phyloP scores from a whole-genome alignment of 1,284 basidiomycete species.

The Rhodotorula sp. region DNA sequence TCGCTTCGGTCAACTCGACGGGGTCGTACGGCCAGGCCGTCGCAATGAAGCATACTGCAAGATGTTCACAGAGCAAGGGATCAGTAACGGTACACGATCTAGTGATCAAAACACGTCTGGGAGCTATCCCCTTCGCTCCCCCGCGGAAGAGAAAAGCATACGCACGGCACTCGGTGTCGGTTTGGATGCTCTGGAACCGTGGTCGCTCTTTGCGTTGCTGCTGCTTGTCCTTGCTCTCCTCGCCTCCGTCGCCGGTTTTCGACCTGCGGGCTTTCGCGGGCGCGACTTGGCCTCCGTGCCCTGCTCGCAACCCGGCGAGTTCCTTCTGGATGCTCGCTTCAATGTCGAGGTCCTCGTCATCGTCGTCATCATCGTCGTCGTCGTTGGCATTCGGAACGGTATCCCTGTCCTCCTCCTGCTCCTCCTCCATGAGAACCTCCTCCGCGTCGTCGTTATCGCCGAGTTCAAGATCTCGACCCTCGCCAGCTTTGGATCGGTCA shows the following conservation, averaged over 20 bases:
- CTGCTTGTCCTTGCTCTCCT: background rate
- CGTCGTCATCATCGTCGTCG: constrained; percentile 6
- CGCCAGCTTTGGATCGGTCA: too few relatives aligned
- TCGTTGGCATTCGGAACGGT: background rate
- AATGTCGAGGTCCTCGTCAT: constrained; percentile 31
- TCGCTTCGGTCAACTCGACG: constrained; percentile 34
- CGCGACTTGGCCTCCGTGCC: constrained; percentile 4
- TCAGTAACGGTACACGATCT: too few relatives aligned
- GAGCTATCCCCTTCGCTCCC: too few relatives aligned
- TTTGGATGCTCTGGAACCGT: constrained; percentile 35
- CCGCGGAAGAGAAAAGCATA: background rate
- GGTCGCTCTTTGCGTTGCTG: constrained; percentile 24
- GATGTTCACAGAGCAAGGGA: too few relatives aligned
- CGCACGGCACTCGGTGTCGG: constrained; percentile 38
- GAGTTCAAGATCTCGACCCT: too few relatives aligned
- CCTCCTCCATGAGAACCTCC: background rate
- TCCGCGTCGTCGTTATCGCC: too few relatives aligned
- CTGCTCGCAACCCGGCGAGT: constrained; percentile 23
- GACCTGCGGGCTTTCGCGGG: background rate
- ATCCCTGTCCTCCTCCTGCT: background rate
- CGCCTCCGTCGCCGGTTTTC: background rate
- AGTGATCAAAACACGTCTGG: too few relatives aligned
- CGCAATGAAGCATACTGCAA: constrained; percentile 32
- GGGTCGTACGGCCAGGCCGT: constrained; percentile 38
- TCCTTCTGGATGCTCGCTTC: constrained; percentile 31